Conservation (phyloP, 257 asterid species). For the Parsonsia alboflavescens region DNA sequence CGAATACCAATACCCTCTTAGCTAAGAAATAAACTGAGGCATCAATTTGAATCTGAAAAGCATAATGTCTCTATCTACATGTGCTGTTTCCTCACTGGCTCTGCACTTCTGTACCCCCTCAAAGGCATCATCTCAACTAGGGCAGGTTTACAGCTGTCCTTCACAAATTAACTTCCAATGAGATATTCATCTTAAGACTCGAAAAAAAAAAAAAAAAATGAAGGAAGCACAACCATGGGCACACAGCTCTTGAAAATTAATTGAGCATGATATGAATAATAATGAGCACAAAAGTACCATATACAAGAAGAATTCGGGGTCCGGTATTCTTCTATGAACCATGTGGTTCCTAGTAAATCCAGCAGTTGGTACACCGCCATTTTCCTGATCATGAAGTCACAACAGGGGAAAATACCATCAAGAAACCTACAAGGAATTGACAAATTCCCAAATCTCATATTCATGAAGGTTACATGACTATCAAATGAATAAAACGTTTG, state of each 20-base stretch:
- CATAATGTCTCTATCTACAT: not conserved
- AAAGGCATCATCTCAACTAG: not conserved
- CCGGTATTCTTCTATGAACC: not conserved
- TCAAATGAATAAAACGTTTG: not conserved
- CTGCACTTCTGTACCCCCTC: not conserved
- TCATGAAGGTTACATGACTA: too few relatives aligned
- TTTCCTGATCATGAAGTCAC: not conserved
- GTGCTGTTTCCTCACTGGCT: slow-evolving; percentile 2
- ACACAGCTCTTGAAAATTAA: too few relatives aligned
- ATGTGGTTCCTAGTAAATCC: not conserved
- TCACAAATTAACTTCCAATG: not conserved
- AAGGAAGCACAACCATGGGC: too few relatives aligned
- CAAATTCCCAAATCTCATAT: not conserved
- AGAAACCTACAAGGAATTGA: not conserved
- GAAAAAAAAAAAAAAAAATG: too few relatives aligned
- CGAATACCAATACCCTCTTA: not conserved
- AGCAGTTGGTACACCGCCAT: not conserved
- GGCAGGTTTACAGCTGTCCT: not conserved
- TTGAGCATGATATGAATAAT: too few relatives aligned
- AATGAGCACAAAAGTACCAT: too few relatives aligned
- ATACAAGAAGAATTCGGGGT: not conserved
- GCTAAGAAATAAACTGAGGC: slow-evolving; percentile 1
- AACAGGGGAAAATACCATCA: not conserved
- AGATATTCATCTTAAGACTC: too few relatives aligned
- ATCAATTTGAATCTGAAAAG: slow-evolving; percentile 1